These are phyloP conservation scores for Alternaria brassicicola DNA, from an alignment of 2,329 filamentous ascomycete species.

Conservation along the genomic window DNA sequence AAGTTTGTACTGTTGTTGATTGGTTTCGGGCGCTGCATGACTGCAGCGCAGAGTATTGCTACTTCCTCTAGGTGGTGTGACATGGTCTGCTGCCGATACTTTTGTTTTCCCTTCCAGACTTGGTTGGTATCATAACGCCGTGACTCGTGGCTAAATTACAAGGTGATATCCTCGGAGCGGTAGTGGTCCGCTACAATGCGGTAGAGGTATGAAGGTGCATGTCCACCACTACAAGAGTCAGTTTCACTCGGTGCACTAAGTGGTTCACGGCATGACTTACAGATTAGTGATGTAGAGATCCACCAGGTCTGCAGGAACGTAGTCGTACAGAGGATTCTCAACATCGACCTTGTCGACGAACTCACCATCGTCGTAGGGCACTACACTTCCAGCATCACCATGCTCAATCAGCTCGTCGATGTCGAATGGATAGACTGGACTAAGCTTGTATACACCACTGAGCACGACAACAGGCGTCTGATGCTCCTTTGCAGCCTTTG, in stretches of 20 bases:
- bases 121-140: conserved; percentile 8
- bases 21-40: not conserved
- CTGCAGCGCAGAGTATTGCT: not conserved
- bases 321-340: conserved; percentile 80
- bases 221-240: conserved; percentile 61
- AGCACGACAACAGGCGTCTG: conserved; percentile 86
- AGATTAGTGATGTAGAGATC: conserved; percentile 87
- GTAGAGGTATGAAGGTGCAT: conserved; percentile 74
- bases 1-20: not conserved
- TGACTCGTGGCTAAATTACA: conserved; percentile 31
- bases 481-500: conserved; percentile 81
- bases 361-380: conserved; percentile 78
- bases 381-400: conserved; percentile 77
- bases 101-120: not conserved
- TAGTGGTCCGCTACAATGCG: conserved; percentile 78
- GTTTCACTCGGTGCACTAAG: conserved; percentile 6
- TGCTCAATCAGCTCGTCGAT: conserved; percentile 84
- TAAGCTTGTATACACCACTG: conserved; percentile 91
- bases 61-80: not conserved
- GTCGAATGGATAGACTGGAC: conserved; percentile 85
- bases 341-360: conserved; percentile 80
- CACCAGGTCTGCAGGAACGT: conserved; percentile 76
- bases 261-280: conserved; percentile 55
- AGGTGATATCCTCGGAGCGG: conserved; percentile 71
- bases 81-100: not conserved